Evolutionary conservation across 2,329 filamentous ascomycete species (phyloP).

Genomic region (Cryphonectria nitschkei): DNA sequence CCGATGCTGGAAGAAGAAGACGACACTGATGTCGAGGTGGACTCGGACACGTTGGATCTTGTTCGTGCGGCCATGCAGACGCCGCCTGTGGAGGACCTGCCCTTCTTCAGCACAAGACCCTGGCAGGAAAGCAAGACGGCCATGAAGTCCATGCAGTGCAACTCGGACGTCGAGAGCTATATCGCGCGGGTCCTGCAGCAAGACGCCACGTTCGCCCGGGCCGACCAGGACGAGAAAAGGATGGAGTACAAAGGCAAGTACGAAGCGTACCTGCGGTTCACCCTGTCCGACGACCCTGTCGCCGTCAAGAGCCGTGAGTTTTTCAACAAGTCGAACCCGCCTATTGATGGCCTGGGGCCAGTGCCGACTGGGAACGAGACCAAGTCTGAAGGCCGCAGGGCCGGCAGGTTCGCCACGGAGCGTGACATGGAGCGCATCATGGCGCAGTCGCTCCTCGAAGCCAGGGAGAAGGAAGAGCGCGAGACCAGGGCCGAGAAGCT

Average conservation of each 20-base stretch:
- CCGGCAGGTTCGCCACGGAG: slow-evolving; percentile 67
- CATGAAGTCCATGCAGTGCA: slow-evolving; percentile 45
- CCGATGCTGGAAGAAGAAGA: slow-evolving; percentile 55
- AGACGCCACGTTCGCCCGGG: slow-evolving; percentile 42
- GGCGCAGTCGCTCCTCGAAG: slow-evolving; percentile 71
- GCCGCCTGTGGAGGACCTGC: slow-evolving; percentile 58
- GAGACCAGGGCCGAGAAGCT: slow-evolving; percentile 67
- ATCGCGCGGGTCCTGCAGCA: slow-evolving; percentile 51
- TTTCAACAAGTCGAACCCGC: slow-evolving; percentile 47
- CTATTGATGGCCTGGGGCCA: slow-evolving; percentile 28
- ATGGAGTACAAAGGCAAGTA: slow-evolving; percentile 53
- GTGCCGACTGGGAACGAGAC: slow-evolving; percentile 49
- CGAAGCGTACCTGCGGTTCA: slow-evolving; percentile 57
- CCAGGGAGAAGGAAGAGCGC: slow-evolving; percentile 71
- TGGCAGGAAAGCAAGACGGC: slow-evolving; percentile 55
- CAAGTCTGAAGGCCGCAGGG: slow-evolving; percentile 59
- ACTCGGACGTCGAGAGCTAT: slow-evolving; percentile 48
- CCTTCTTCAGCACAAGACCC: slow-evolving; percentile 48
- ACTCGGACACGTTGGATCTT: slow-evolving; percentile 52
- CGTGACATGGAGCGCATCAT: slow-evolving; percentile 74
- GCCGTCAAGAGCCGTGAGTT: slow-evolving; percentile 60
- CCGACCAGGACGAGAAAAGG: slow-evolving; percentile 45
- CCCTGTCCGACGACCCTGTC: slow-evolving; percentile 57
- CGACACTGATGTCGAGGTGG: slow-evolving; percentile 58
- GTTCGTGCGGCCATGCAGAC: slow-evolving; percentile 57